Evolutionary conservation across 2,329 filamentous ascomycete genomes (phyloP).

Genomic region (Colletotrichum sp.): DNA sequence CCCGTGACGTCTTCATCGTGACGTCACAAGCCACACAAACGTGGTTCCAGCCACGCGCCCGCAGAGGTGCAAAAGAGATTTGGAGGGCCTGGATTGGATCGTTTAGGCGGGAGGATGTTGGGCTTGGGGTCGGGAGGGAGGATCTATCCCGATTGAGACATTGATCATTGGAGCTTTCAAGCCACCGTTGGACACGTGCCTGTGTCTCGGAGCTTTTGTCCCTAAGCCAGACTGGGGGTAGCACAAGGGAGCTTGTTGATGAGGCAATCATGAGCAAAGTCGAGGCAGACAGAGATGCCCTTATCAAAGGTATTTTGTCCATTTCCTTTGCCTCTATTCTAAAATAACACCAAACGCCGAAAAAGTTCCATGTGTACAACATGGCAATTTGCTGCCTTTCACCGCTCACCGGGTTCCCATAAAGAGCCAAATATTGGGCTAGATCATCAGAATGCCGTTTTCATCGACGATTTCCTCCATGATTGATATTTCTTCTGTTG

Average conservation of each 20-base stretch:
- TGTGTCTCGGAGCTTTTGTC: background rate
- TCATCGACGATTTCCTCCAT: background rate
- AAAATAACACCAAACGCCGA: background rate
- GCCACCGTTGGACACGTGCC: background rate
- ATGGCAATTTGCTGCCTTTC: background rate
- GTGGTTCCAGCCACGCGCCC: slow-evolving; percentile 7
- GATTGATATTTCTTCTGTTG: background rate
- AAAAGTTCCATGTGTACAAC: background rate
- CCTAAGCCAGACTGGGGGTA: background rate
- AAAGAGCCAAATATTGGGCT: background rate
- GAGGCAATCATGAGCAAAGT: background rate
- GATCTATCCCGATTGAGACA: background rate
- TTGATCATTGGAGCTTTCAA: background rate
- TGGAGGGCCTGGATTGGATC: background rate
- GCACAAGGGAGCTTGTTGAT: background rate
- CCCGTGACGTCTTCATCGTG: slow-evolving; percentile 19
- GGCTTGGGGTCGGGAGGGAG: background rate
- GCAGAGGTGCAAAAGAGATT: background rate
- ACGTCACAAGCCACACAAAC: slow-evolving; percentile 22
- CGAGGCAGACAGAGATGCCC: background rate
- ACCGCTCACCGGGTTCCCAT: rapidly evolving
- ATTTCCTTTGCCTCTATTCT: background rate
- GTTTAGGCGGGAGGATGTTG: background rate
- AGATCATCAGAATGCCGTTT: background rate
- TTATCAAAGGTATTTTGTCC: background rate